A percentile compares a stretch with the other conserved stretches of the same genome.
Evolutionary conservation across 352 stramenopile species (phyloP).

Genomic region (Thraustochytrium sp.): DNA sequence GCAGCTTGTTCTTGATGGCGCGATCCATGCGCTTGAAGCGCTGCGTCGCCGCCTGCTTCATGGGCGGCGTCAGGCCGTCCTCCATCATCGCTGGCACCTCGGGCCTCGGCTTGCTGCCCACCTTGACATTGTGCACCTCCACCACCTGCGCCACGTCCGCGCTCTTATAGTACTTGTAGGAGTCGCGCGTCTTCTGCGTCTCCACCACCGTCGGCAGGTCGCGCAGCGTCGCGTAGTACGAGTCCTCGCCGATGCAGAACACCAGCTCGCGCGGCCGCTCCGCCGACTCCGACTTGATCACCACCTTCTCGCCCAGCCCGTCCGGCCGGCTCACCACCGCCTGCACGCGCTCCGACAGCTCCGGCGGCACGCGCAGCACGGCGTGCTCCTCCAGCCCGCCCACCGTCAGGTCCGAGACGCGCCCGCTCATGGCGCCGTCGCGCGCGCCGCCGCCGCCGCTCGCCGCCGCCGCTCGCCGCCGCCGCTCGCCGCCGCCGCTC

Average conservation of each 20-base stretch:
- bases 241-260: constrained; percentile 27
- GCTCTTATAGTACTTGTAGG: constrained; percentile 26
- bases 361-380: constrained; percentile 8
- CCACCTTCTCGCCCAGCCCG: neutral
- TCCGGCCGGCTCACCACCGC: neutral
- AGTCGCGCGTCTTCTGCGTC: constrained; percentile 34
- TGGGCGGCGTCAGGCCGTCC: constrained; percentile 29
- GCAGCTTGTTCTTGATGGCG: constrained; percentile 1
- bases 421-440: neutral
- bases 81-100: neutral
- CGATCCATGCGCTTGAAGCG: constrained; percentile 22
- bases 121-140: constrained; percentile 20
- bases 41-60: constrained; percentile 28
- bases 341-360: constrained; percentile 34
- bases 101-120: neutral
- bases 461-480: too few species aligned
- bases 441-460: neutral
- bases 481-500: too few species aligned
- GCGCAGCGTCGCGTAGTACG: constrained; percentile 26
- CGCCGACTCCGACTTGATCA: neutral
- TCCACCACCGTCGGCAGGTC: constrained; percentile 41
- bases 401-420: neutral
- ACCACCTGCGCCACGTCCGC: constrained; percentile 23
- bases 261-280: neutral
- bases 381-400: constrained; percentile 26